Base-by-base conservation (phyloP, 2,329 filamentous ascomycete genomes). In the Fusarium vanettenii region DNA sequence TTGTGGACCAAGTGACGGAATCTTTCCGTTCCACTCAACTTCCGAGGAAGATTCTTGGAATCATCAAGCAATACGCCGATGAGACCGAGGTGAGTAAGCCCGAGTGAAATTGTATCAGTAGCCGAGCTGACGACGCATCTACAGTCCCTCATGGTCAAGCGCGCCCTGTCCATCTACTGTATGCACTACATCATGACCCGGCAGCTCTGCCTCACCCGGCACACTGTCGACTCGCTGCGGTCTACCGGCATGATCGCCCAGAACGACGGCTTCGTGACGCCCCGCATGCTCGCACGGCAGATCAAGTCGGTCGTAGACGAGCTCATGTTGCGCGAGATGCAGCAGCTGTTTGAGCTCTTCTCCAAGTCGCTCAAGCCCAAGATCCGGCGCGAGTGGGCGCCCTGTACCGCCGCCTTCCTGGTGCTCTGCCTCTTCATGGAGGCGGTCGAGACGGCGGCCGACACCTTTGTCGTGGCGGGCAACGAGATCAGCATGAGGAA, bases 351-450 rank as follows among this genome's bases (percentile, higher is more conserved):
- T 75, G 85, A 89, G 43, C 81, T 84, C 70, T 89, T 91, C 78
- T 84, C 85, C 71, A 86, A 86, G 71, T 85, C 86, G 31, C 85
- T 91, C 48, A 90, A 90, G 79, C 86, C 86, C 20, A 89, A 89
- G 79, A 84, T 85, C 50, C 84, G 87, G 22, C 80, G 81, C 45
- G 87, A 89, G 71, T 91, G 89, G 88, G 88, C 87, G 39, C 88
- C 89, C 2, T 90, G 89, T 76, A 81, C 89, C 18, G 89, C 88
- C 2, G 85, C 89, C 0, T 90, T 91, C 76, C 80, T 90, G 13
- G 85, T 89, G 5, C 84, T 91, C 33, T 90, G 88, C 72, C 82
- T 90, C 41, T 89, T 90, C 78, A 90, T 91, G 88, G 89, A 91
- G 81, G 82, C 86, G 27, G 85, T 90, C 61, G 88, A 90, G 81